phyloP scores from a whole-genome alignment of 2,329 filamentous ascomycete genomes.

The Aspergillus puulaauensis region DNA sequence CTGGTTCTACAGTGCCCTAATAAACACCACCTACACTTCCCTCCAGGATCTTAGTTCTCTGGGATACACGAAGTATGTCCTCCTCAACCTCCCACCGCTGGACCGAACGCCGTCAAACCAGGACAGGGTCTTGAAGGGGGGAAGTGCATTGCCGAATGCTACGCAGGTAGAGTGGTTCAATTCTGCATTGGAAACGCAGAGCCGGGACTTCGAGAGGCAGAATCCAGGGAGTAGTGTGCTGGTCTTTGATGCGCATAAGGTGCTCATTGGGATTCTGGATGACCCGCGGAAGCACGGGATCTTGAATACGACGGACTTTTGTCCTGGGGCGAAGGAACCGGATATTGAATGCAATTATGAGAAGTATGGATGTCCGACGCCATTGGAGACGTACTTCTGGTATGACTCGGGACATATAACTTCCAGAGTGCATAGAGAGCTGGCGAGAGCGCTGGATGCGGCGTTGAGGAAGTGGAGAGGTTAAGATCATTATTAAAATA shows the following conservation, averaged over 20 bases:
- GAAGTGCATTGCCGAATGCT: slow-evolving; percentile 42
- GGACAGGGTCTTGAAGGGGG: slow-evolving; percentile 20
- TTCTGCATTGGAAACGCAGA: slow-evolving; percentile 35
- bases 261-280: slow-evolving; percentile 46
- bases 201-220: slow-evolving; percentile 30
- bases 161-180: slow-evolving; percentile 51
- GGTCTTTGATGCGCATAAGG: slow-evolving; percentile 47
- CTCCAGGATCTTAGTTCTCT: slow-evolving; percentile 36
- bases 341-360: slow-evolving; percentile 45
- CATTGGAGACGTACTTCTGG: slow-evolving; percentile 49
- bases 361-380: slow-evolving; percentile 46
- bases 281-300: slow-evolving; percentile 43
- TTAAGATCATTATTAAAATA: slow-evolving; percentile 1
- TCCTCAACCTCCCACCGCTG: slow-evolving; percentile 54
- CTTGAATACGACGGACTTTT: slow-evolving; percentile 48
- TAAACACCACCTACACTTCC: background rate
- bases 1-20: background rate
- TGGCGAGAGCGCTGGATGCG: slow-evolving; percentile 29
- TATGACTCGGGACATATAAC: slow-evolving; percentile 51
- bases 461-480: slow-evolving; percentile 14
- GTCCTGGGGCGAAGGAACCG: slow-evolving; percentile 46
- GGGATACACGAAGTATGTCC: slow-evolving; percentile 49
- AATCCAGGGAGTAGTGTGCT: slow-evolving; percentile 38
- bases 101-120: slow-evolving; percentile 46
- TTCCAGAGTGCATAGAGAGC: slow-evolving; percentile 40